Conservation (phyloP, 805 yeast genomes). For the Wickerhamomyces alni region DNA sequence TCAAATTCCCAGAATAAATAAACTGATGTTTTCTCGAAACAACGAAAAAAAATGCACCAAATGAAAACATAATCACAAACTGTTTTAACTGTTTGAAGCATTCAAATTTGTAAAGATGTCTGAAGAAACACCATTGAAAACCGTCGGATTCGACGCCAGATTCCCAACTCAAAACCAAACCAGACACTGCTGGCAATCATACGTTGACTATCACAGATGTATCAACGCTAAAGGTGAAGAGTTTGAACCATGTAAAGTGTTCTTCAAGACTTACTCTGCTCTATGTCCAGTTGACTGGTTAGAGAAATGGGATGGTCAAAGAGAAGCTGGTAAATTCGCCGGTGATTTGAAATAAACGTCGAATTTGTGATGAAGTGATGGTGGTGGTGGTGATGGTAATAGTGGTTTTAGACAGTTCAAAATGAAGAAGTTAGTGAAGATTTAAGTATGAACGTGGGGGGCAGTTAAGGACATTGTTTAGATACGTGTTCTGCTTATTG, state of each 20-base stretch:
- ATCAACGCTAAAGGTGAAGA: conserved; percentile 96
- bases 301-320: conserved; percentile 85
- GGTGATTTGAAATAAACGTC: conserved; percentile 33
- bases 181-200: conserved; percentile 96
- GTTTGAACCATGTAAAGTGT: conserved; percentile 94
- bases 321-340: conserved; percentile 55
- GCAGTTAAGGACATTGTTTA: no score
- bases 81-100: no score
- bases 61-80: no score
- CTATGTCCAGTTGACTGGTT: conserved; percentile 84
- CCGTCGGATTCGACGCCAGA: conserved; percentile 82
- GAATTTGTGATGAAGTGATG: no score
- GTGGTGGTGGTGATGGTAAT: background rate
- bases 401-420: no score
- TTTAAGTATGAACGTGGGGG: no score
- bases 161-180: conserved; percentile 98
- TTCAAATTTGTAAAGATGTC: no score
- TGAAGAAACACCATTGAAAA: conserved; percentile 41
- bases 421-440: no score
- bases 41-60: background rate
- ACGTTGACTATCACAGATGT: conserved; percentile 97
- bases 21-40: background rate
- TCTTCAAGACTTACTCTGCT: conserved; percentile 84
- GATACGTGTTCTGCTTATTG: no score
- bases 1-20: background rate